phyloP scores from a whole-genome alignment of 768 basidiomycete genomes.

The Cystobasidium tubakii region DNA sequence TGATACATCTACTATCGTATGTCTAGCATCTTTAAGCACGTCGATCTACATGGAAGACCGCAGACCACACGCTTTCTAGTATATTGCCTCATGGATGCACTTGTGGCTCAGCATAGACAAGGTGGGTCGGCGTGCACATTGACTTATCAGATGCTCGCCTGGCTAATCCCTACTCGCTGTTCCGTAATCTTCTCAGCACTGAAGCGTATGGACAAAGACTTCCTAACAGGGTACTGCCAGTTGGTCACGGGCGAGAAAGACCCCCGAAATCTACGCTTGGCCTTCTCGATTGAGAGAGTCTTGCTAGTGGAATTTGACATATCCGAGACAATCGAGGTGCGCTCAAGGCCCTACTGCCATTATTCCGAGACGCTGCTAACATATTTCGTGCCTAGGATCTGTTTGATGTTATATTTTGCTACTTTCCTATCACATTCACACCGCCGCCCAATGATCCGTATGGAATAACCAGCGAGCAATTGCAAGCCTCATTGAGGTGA shows the following conservation, averaged over 20 bases:
- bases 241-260: conserved; percentile 97
- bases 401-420: conserved; percentile 93
- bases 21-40: conserved; percentile 64
- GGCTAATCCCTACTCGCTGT: neutral
- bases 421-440: conserved; percentile 94
- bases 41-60: conserved; percentile 73
- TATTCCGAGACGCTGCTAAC: neutral
- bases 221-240: conserved; percentile 66
- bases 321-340: conserved; percentile 66
- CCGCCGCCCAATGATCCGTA: conserved; percentile 92
- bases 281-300: conserved; percentile 80
- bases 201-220: conserved; percentile 64
- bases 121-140: conserved; percentile 18
- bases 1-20: neutral
- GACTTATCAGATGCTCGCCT: neutral
- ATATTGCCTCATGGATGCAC: conserved; percentile 69
- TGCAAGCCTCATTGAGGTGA: conserved; percentile 64
- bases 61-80: conserved; percentile 76
- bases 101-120: conserved; percentile 61
- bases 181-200: conserved; percentile 55
- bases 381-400: conserved; percentile 58
- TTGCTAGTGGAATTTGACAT: conserved; percentile 84
- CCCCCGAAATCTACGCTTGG: conserved; percentile 82
- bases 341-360: conserved; percentile 39
- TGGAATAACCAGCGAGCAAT: conserved; percentile 79